Base-by-base conservation (phyloP, 352 stramenopile species). In the Phytophthora agathidicida region DNA sequence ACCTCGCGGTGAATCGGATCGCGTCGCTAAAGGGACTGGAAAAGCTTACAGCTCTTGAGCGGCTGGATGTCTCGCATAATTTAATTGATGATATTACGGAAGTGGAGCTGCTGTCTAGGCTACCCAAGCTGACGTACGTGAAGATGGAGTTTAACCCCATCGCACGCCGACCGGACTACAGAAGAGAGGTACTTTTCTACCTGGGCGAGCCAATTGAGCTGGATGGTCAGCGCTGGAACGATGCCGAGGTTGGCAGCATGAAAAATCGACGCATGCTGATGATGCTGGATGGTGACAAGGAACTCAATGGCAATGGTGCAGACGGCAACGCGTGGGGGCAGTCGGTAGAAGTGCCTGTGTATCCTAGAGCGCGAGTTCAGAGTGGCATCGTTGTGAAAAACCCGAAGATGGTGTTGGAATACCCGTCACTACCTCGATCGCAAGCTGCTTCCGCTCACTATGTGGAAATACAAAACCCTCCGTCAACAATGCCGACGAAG, bases 171-270 rank as follows among this genome's bases (percentile, higher is more conserved):
- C 80, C 87, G 7, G 87, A 96, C 28, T 93, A 94, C 53, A 73
- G 87, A 31, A 74, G 87, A 19, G 85, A 96, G 48, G 77, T 93
- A 14, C 42, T 94, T 1, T 94, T 96, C 31, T 94, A 85, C 52
- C 48, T 96, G 22, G 78, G 85, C 6, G 76, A 88, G 45, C 30
- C 42, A 10, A 49, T 96, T 11, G 78, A 90, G 46, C 43, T 96
- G 5, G 87, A 96, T 19, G 70, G 73, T 4, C 52, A 80, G 30
- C 44, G 61, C 6, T 96, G 87, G 87, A 91, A 55, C 3, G 42
- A 60, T 3, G 64, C 76, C 1, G 85, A 96, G 53, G 36, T 91
- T 6, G 62, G 68, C 19, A 94, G 79, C 30, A 94, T 96, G 87
- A 80, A 83, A 48, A 71, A 73, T 26, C 67, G 77, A 10, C 81